Base-by-base conservation (phyloP, 345 rosid genomes). In the Linum trigynum region DNA sequence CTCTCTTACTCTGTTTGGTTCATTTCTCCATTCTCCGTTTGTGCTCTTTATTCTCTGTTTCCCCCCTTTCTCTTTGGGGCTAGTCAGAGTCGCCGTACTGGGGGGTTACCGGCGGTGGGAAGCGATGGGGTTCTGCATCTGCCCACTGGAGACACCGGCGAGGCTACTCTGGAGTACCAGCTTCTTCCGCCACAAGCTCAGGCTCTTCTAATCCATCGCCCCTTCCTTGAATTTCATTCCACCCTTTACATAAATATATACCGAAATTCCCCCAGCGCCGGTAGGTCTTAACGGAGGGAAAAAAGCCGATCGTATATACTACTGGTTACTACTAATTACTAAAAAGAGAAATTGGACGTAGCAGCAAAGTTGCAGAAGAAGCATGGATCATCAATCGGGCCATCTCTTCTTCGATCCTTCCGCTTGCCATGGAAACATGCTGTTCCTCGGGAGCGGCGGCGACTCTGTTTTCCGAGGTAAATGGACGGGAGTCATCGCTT, bases 101-200 rank as follows among this genome's bases (percentile, higher is more conserved):
- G 75, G 66, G 8, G 50, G 15, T 39, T 35, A 11, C 5, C 53
- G 58, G 43, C n/a, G 63, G 55, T 0, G 62, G 75, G 73, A 77
- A 51, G 50, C 86, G 91, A 92, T 92, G 98, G 98, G 97, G 75
- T 81, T 71, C 82, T 87, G 91, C 66, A 78, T 86, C 51, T 89
- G 89, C 56, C 95, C 91, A 42, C 69, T 92, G 67, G 92, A 80
- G 62, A 82, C 86, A 53, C 95, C 98, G 64, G 91, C 95, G 62
- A 92, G 96, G 88, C 69, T 89, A 67, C 80, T 92, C 48, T 92
- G 98, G 98, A 92, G 82, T 57, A 89, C 98, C 0, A 92, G 98
- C 78, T 92, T 92, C 84, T 92, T 92, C 65, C 98, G 98, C 67
- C 98, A 92, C 77, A 92, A 92, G 98, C 81, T 82, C 66, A 85